phyloP scores from a whole-genome alignment of 345 rosid species.

The Heritiera fomes region DNA sequence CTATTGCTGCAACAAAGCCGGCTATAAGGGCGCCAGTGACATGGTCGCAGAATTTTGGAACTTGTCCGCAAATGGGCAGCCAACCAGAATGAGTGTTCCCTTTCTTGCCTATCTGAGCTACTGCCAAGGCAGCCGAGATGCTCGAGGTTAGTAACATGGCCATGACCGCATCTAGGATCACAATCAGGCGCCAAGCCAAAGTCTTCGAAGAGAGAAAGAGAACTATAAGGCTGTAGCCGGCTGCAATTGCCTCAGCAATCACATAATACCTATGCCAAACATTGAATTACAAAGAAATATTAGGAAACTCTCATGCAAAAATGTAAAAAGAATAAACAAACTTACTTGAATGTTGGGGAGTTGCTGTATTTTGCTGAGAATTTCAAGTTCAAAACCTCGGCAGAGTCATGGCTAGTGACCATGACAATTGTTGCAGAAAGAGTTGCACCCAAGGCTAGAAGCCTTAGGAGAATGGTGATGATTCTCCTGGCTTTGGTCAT shows the following conservation, averaged over 20 bases:
- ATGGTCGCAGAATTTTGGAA: constrained; percentile 49
- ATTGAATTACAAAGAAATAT: not conserved
- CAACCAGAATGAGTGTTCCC: constrained; percentile 65
- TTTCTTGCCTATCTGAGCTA: constrained; percentile 56
- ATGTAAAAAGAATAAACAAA: not conserved
- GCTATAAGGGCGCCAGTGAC: constrained; percentile 42
- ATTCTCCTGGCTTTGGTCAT: constrained; percentile 26
- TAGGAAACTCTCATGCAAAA: not conserved
- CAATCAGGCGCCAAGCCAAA: constrained; percentile 31
- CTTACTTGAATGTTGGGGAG: constrained; percentile 54
- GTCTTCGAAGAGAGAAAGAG: constrained; percentile 34
- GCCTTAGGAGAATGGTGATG: constrained; percentile 38
- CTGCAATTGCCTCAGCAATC: constrained; percentile 53
- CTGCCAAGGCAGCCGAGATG: constrained; percentile 58
- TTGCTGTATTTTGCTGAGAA: constrained; percentile 52
- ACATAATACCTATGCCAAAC: constrained; percentile 46
- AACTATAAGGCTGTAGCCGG: constrained; percentile 36
- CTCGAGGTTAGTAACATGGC: constrained; percentile 44
- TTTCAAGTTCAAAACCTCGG: constrained; percentile 51
- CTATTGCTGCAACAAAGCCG: constrained; percentile 42
- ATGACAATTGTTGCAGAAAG: constrained; percentile 41
- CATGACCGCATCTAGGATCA: constrained; percentile 48
- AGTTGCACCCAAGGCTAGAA: constrained; percentile 44
- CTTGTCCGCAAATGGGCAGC: constrained; percentile 57
- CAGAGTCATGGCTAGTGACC: constrained; percentile 47